Evolutionary conservation across 371 early-diverging fungal genomes (phyloP).

Genomic region (Lichtheimia ramosa): DNA sequence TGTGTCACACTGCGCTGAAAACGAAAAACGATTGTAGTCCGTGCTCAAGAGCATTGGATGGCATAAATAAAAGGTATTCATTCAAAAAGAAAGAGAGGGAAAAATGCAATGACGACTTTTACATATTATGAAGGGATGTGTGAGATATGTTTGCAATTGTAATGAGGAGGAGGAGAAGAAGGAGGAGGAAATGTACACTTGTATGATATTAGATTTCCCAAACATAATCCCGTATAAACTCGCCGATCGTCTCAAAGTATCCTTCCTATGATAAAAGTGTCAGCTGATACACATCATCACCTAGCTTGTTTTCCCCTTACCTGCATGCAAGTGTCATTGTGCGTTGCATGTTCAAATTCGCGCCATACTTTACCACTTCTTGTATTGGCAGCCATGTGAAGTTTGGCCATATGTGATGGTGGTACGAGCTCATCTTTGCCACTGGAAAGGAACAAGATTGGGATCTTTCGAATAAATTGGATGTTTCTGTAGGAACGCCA

Average conservation of each 20-base stretch:
- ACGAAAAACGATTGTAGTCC: no score
- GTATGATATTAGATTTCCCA: slow-evolving; percentile 10
- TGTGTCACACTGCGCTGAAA: no score
- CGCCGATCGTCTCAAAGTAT: slow-evolving; percentile 80
- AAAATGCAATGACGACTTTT: no score
- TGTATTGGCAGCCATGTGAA: slow-evolving; percentile 65
- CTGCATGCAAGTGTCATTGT: slow-evolving; percentile 88
- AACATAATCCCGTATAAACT: slow-evolving; percentile 35
- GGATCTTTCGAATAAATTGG: slow-evolving; percentile 62
- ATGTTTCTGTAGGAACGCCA: slow-evolving; percentile 86
- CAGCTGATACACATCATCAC: neutral
- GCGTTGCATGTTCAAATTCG: slow-evolving; percentile 80
- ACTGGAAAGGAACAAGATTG: slow-evolving; percentile 85
- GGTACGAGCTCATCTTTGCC: slow-evolving; percentile 87
- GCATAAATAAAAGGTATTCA: no score
- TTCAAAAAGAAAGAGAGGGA: no score
- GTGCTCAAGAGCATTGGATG: no score
- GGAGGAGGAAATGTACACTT: neutral
- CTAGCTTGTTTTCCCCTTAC: neutral
- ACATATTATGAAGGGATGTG: no score
- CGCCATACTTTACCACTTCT: slow-evolving; percentile 57
- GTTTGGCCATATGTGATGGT: slow-evolving; percentile 80
- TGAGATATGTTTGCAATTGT: neutral
- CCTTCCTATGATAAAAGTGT: slow-evolving; percentile 35
- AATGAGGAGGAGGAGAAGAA: neutral